Evolutionary conservation across 495 filamentous ascomycete species (phyloP).

Genomic region (Neurospora sublineolata): DNA sequence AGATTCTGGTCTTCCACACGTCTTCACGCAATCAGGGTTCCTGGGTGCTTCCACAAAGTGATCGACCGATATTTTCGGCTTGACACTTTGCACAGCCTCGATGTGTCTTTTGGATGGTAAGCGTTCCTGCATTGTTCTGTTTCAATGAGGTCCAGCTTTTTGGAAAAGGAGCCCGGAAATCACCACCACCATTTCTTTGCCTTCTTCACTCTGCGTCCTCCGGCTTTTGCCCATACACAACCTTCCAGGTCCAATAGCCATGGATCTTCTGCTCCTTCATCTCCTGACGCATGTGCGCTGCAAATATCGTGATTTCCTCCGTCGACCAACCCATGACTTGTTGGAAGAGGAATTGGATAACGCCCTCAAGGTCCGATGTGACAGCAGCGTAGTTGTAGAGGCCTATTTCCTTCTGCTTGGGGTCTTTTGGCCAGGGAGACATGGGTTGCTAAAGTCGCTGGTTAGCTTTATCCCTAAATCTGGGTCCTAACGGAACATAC

Average conservation of each 20-base stretch:
- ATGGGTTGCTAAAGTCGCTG: background rate
- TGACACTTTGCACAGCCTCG: background rate
- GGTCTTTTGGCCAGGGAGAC: background rate
- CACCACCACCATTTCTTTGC: background rate
- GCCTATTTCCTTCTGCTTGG: background rate
- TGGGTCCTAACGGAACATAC: background rate
- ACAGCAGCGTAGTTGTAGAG: background rate
- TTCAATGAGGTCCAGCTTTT: background rate
- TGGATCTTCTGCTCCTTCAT: background rate
- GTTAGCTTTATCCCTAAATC: background rate
- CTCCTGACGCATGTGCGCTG: background rate
- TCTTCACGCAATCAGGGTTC: background rate
- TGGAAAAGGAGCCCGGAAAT: background rate
- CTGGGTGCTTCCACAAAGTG: background rate
- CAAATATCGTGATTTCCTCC: background rate
- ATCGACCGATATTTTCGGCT: background rate
- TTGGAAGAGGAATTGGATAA: background rate
- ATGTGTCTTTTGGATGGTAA: background rate
- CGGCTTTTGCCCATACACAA: background rate
- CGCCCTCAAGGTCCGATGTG: background rate
- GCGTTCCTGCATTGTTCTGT: background rate
- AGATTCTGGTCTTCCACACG: background rate
- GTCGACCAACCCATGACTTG: background rate
- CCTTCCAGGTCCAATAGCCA: background rate
- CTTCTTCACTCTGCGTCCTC: background rate